A percentile compares a stretch with the other conserved stretches of the same genome.
Conservation (phyloP, 1,139 yeast genomes). For the Pichia sp. region DNA sequence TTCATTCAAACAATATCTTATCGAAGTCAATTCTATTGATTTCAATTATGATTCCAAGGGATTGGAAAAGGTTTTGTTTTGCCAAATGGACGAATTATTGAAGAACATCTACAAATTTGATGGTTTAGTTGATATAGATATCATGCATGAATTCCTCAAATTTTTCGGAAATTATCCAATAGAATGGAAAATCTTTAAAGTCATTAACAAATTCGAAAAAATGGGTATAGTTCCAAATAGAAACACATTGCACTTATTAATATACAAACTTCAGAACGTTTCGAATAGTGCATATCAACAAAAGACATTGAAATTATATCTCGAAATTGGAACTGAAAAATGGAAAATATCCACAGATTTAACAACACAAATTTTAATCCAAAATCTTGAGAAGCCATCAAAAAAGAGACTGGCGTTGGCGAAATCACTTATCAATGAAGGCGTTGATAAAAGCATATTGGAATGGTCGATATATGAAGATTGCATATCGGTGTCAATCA, state of each 20-base stretch:
- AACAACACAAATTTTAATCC: constrained; percentile 9
- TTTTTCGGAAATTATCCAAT: constrained; percentile 7
- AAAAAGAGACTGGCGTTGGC: constrained; percentile 7
- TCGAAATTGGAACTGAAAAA: constrained; percentile 1
- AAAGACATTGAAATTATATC: constrained; percentile 5
- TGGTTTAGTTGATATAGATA: constrained; percentile 9
- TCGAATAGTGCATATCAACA: neutral
- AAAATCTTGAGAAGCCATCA: constrained; percentile 1
- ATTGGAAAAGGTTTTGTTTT: neutral
- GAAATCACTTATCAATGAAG: constrained; percentile 13
- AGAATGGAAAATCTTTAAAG: neutral
- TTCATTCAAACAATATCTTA: constrained; percentile 6
- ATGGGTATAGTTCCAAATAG: constrained; percentile 12
- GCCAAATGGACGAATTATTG: constrained; percentile 1
- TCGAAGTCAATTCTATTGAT: constrained; percentile 6
- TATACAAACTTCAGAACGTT: constrained; percentile 6
- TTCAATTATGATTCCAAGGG: constrained; percentile 5
- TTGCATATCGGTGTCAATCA: neutral
- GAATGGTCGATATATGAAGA: constrained; percentile 11
- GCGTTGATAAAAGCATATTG: constrained; percentile 2
- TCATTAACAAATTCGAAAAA: constrained; percentile 9
- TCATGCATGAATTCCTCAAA: constrained; percentile 13
- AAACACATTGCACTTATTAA: constrained; percentile 12
- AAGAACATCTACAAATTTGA: constrained; percentile 12
- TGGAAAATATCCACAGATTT: constrained; percentile 13